Percentiles rank a stretch among this genome's conserved stretches.
These are phyloP conservation scores for Borealophlyctis nickersoniae DNA, from an alignment of 192 early-diverging fungal genomes.

Conservation along the genomic window DNA sequence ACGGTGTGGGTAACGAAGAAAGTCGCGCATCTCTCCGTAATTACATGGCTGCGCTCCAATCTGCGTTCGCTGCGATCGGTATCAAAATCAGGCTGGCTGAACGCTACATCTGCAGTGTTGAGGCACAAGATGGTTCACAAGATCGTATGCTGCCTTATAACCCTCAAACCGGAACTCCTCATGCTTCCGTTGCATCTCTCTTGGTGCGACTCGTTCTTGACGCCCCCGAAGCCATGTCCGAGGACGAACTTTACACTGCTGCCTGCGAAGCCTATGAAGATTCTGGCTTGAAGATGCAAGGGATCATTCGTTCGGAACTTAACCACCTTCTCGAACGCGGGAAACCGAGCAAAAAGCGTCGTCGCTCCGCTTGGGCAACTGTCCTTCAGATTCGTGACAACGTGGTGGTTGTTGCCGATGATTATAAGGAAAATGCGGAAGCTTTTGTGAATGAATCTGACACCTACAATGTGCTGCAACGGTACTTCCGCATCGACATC, in stretches of 20 bases:
- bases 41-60: slow-evolving; percentile 5
- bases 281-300: slow-evolving; percentile 3
- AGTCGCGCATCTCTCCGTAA: slow-evolving; percentile 5
- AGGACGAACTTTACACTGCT: slow-evolving; percentile 5
- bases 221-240: slow-evolving; percentile 3
- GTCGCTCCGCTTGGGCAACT: slow-evolving; percentile 3
- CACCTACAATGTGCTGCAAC: slow-evolving; percentile 5
- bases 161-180: slow-evolving; percentile 3
- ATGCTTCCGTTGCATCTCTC: slow-evolving; percentile 5
- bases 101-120: slow-evolving; percentile 3
- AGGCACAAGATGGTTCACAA: slow-evolving; percentile 3
- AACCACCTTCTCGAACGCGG: slow-evolving; percentile 3
- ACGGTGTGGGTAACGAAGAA: slow-evolving; percentile 5
- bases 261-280: slow-evolving; percentile 5
- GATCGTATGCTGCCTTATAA: slow-evolving; percentile 5
- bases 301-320: slow-evolving; percentile 5
- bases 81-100: slow-evolving; percentile 5
- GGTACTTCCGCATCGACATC: slow-evolving; percentile 5
- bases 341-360: slow-evolving; percentile 5
- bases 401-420: slow-evolving; percentile 4
- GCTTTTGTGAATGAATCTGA: slow-evolving; percentile 2
- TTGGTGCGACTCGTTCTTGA: slow-evolving; percentile 5
- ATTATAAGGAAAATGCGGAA: slow-evolving; percentile 4
- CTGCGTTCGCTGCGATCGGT: slow-evolving; percentile 3
- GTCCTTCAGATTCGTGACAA: slow-evolving; percentile 5